Evolutionary conservation across 192 early-diverging fungal genomes (phyloP).

Genomic region (Chytriomyces confervae): DNA sequence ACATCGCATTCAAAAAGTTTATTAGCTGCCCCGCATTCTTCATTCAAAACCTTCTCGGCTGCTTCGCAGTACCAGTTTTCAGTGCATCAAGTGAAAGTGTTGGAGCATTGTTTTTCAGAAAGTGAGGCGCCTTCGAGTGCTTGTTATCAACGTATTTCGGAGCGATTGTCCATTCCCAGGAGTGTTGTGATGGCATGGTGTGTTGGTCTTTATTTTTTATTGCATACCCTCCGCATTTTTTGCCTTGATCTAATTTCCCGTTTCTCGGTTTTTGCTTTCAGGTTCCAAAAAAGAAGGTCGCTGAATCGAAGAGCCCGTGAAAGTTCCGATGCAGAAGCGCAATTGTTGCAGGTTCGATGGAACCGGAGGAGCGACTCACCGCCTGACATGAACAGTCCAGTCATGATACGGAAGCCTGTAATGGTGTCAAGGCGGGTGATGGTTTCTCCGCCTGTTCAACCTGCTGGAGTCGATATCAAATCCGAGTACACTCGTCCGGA

Average conservation of each 20-base stretch:
- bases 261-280: no score
- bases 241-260: no score
- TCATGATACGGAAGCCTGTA: not conserved
- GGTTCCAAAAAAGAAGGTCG: constrained; percentile 1
- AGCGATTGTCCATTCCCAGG: not conserved
- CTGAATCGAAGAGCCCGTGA: not conserved
- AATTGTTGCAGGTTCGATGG: not conserved
- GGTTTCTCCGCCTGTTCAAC: not conserved
- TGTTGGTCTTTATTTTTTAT: not conserved
- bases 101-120: not conserved
- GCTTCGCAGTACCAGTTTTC: not conserved
- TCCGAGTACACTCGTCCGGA: not conserved
- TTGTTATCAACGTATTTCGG: not conserved
- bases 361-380: no score
- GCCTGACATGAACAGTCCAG: not conserved
- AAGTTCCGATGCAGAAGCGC: not conserved
- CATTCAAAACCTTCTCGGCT: not conserved
- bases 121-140: not conserved
- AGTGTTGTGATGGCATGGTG: constrained; percentile 1
- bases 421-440: not conserved
- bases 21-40: not conserved
- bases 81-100: not conserved
- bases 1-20: not conserved
- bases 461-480: not conserved
- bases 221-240: no score